Conservation (phyloP, 2,329 filamentous ascomycete genomes). For the Calonectria leucothoes region DNA sequence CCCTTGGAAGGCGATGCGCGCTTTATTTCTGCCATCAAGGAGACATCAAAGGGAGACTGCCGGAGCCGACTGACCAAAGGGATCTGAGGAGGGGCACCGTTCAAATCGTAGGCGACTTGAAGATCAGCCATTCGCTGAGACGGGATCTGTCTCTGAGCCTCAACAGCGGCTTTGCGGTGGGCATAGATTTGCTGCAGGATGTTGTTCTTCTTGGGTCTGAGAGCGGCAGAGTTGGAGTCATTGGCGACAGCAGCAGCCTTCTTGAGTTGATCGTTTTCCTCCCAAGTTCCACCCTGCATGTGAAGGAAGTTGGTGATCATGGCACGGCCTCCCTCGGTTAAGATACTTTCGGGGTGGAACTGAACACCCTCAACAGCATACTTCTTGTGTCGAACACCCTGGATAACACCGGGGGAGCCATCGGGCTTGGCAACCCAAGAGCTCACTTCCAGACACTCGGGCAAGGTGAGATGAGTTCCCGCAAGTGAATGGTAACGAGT, state of each 20-base stretch:
- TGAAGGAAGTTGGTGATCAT: constrained; percentile 95
- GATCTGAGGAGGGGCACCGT: constrained; percentile 85
- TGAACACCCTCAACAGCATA: constrained; percentile 95
- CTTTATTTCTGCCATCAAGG: constrained; percentile 97
- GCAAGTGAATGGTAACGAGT: constrained; percentile 97
- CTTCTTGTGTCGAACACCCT: constrained; percentile 95
- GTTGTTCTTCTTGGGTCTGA: constrained; percentile 74
- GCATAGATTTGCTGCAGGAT: constrained; percentile 94
- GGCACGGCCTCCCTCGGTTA: constrained; percentile 86
- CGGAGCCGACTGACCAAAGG: constrained; percentile 83
- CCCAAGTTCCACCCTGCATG: constrained; percentile 92
- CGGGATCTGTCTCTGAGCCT: constrained; percentile 84
- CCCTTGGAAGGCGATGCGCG: constrained; percentile 96
- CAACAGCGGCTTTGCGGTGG: constrained; percentile 80
- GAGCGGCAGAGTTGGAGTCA: constrained; percentile 38
- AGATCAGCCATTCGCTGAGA: constrained; percentile 87
- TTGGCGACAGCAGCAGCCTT: constrained; percentile 50
- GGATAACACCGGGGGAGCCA: constrained; percentile 87
- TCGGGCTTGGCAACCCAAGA: constrained; percentile 87
- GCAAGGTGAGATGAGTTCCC: constrained; percentile 88
- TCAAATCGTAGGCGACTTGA: constrained; percentile 86
- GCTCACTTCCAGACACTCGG: constrained; percentile 86
- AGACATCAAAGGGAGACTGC: constrained; percentile 87
- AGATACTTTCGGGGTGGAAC: constrained; percentile 97
- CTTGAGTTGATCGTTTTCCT: constrained; percentile 75